A percentile compares a stretch with the other conserved stretches of the same genome.
Evolutionary conservation across 176 grass and related monocot genomes (phyloP).

Genomic region (bread wheat (Triticum aestivum)): DNA sequence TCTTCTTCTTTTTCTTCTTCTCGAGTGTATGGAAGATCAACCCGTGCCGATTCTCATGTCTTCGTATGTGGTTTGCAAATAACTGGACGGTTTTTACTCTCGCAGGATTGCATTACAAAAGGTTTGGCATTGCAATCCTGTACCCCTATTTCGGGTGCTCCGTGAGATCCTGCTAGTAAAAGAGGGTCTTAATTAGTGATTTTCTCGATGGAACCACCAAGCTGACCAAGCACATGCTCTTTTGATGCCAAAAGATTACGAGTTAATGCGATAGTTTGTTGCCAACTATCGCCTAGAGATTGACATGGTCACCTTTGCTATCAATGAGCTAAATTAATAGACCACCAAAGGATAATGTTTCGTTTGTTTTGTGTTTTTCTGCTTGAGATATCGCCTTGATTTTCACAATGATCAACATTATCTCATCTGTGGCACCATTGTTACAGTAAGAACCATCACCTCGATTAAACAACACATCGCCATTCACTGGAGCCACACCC

Average conservation of each 20-base stretch:
- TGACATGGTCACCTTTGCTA: not conserved
- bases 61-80: too few relatives aligned
- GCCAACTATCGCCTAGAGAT: not conserved
- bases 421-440: not conserved
- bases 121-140: not conserved
- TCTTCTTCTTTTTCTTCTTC: too few relatives aligned
- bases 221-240: not conserved
- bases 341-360: not conserved
- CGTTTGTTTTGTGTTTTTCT: not conserved
- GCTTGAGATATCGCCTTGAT: not conserved
- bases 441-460: not conserved
- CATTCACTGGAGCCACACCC: not conserved
- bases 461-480: not conserved
- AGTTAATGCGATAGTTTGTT: not conserved
- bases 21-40: too few relatives aligned
- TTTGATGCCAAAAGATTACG: not conserved
- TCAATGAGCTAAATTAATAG: not conserved
- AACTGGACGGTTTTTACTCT: too few relatives aligned
- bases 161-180: not conserved
- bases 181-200: not conserved
- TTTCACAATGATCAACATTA: not conserved
- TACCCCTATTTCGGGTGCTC: rapidly evolving
- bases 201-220: not conserved
- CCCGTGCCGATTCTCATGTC: too few relatives aligned
- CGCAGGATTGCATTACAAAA: too few relatives aligned